Evolutionary conservation across 2,329 filamentous ascomycete species (phyloP).

Genomic region (Botryotinia calthae): DNA sequence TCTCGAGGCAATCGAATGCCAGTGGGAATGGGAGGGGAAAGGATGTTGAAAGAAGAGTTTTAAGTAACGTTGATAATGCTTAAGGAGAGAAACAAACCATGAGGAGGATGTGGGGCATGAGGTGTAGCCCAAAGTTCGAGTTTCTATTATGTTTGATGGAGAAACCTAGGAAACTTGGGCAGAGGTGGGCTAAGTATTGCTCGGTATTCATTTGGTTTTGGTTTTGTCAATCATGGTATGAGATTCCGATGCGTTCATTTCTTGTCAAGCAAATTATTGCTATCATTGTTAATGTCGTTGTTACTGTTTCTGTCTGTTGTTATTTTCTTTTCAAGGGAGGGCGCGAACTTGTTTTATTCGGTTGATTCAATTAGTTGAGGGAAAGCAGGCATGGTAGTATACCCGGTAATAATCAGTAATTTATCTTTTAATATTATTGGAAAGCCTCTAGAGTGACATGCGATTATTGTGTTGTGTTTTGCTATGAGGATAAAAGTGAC

Average conservation of each 20-base stretch:
- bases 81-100: background rate
- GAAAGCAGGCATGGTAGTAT: background rate
- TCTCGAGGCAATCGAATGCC: conserved; percentile 27
- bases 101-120: too few species aligned
- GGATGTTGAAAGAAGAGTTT: conserved; percentile 26
- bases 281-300: background rate
- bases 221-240: background rate
- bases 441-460: background rate
- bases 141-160: background rate
- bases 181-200: background rate
- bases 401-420: background rate
- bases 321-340: background rate
- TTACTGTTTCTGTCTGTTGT: conserved; percentile 9
- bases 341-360: background rate
- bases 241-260: background rate
- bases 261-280: background rate
- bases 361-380: background rate
- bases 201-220: background rate
- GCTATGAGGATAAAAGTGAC: background rate
- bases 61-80: conserved; percentile 33
- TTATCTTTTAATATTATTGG: background rate
- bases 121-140: background rate
- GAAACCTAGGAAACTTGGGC: background rate
- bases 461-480: background rate
- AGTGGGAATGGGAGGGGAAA: conserved; percentile 15